Evolutionary conservation across 768 basidiomycete genomes (phyloP).

Genomic region (Gelatoporia subvermispora): DNA sequence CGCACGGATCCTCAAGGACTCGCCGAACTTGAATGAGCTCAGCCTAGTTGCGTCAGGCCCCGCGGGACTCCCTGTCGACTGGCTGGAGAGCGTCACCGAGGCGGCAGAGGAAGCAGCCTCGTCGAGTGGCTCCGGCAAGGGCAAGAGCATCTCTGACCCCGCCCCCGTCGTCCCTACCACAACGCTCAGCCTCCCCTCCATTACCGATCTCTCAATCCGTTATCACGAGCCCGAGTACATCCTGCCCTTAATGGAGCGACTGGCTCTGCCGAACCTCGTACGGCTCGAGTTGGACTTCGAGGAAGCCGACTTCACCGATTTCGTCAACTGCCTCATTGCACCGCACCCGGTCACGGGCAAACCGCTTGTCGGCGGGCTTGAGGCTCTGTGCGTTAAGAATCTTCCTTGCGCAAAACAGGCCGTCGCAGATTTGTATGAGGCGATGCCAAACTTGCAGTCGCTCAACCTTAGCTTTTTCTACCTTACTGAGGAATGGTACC

Average conservation of each 20-base stretch:
- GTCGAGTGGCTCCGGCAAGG: not conserved
- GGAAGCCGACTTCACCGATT: conserved; percentile 45
- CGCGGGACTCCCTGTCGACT: conserved; percentile 32
- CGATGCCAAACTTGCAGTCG: conserved; percentile 42
- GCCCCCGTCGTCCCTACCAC: conserved; percentile 9
- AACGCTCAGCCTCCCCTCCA: conserved; percentile 16
- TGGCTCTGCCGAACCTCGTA: conserved; percentile 32
- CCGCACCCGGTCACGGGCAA: conserved; percentile 28
- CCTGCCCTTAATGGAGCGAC: conserved; percentile 25
- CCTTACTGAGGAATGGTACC: conserved; percentile 25
- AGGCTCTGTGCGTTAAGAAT: conserved; percentile 47
- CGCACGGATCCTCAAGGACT: conserved; percentile 42
- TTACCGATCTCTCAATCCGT: conserved; percentile 28
- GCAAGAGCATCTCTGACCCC: not conserved
- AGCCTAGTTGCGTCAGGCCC: conserved; percentile 58
- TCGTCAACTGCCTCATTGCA: conserved; percentile 40
- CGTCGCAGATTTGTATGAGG: conserved; percentile 36
- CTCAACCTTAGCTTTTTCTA: conserved; percentile 37
- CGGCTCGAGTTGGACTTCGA: conserved; percentile 50
- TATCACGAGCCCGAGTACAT: conserved; percentile 28
- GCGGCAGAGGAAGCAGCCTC: not conserved
- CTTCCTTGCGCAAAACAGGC: conserved; percentile 36
- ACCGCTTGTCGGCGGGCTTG: conserved; percentile 44
- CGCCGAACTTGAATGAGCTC: conserved; percentile 50
- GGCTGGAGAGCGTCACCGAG: conserved; percentile 23